A percentile compares a stretch with the other conserved stretches of the same genome.
Evolutionary conservation across 176 grass and related monocot species (phyloP).

Genomic region (Juncus inflexus): DNA sequence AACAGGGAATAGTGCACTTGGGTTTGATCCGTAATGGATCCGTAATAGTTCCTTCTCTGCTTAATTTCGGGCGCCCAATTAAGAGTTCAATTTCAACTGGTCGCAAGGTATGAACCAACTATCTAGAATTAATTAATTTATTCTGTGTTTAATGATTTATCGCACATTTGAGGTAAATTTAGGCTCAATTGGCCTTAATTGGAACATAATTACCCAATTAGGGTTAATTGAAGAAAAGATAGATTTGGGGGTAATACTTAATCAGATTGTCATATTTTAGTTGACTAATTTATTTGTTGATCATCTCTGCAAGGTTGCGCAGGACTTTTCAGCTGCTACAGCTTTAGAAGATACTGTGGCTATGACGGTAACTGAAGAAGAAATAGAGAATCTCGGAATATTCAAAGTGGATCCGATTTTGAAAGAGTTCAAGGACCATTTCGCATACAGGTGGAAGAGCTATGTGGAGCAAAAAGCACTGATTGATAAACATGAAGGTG

Average conservation of each 20-base stretch:
- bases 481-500: conserved; percentile 65
- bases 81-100: conserved; percentile 6
- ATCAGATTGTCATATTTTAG: background rate
- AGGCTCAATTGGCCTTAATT: too few species aligned
- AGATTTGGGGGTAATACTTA: background rate
- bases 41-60: conserved; percentile 2
- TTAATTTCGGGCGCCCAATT: background rate
- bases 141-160: background rate
- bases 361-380: conserved; percentile 33
- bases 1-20: background rate
- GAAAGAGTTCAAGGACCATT: conserved; percentile 65
- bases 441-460: conserved; percentile 57
- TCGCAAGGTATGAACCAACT: conserved; percentile 10
- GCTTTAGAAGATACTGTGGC: conserved; percentile 29
- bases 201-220: too few species aligned
- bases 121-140: background rate
- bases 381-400: conserved; percentile 41
- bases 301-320: conserved; percentile 44
- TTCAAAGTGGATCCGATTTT: conserved; percentile 58
- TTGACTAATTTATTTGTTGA: background rate
- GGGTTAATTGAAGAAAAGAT: background rate
- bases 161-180: background rate
- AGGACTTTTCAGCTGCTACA: conserved; percentile 36
- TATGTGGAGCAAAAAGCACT: conserved; percentile 53
- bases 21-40: conserved; percentile 19